Evolutionary conservation across 2,329 filamentous ascomycete genomes (phyloP).

Genomic region (Aureobasidium uvarum): DNA sequence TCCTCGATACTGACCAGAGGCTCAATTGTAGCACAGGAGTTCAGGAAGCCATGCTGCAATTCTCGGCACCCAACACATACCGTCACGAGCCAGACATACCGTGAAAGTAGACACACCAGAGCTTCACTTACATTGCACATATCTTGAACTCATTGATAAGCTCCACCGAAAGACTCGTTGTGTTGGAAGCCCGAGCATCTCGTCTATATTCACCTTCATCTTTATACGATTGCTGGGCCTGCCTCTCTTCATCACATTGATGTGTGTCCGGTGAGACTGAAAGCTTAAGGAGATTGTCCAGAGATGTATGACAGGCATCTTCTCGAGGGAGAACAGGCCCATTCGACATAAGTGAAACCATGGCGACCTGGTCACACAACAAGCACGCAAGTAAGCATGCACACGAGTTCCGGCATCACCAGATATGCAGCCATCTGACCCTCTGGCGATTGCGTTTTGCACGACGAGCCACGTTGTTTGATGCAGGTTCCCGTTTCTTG

Average conservation of each 20-base stretch:
- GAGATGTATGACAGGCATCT: too few species aligned
- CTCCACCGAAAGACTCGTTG: background rate
- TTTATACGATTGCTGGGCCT: too few species aligned
- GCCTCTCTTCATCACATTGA: too few species aligned
- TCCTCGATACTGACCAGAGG: background rate
- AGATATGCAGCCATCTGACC: conserved; percentile 2
- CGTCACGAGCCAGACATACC: background rate
- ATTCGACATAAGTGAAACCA: background rate
- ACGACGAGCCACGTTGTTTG: conserved; percentile 5
- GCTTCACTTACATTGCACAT: background rate
- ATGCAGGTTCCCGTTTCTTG: background rate
- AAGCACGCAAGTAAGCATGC: background rate
- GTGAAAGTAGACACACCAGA: background rate
- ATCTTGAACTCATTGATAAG: background rate
- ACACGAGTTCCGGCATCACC: background rate
- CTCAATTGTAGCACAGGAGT: background rate
- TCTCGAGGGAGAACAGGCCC: background rate
- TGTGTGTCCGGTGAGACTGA: too few species aligned
- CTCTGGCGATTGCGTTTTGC: background rate
- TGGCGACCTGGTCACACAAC: background rate
- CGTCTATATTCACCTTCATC: too few species aligned
- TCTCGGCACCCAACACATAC: background rate
- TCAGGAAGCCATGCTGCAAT: background rate
- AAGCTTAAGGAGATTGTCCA: too few species aligned
- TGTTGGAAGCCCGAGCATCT: background rate